Evolutionary conservation across 768 basidiomycete genomes (phyloP).

Genomic region (Boletales sp.): DNA sequence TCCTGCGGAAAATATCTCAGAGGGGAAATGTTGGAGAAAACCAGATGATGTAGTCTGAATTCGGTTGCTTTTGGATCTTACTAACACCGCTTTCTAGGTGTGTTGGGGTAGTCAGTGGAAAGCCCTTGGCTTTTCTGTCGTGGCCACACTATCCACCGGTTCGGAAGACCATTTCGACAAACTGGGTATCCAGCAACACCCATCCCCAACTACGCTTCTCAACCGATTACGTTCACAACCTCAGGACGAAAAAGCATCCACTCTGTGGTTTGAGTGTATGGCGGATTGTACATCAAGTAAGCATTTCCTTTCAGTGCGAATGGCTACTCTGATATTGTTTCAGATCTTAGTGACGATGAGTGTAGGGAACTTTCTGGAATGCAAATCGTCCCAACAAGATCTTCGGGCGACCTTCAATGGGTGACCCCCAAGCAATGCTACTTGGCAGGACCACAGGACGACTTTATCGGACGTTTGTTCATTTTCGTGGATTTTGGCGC

Average conservation of each 20-base stretch:
- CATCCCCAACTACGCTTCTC: constrained; percentile 55
- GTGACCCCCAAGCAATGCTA: no score
- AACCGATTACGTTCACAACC: constrained; percentile 56
- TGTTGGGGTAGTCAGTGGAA: constrained; percentile 64
- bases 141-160: constrained; percentile 41
- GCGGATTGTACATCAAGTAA: constrained; percentile 66
- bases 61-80: not conserved
- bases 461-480: no score
- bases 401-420: no score
- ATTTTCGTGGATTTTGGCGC: no score
- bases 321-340: no score
- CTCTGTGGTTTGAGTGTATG: constrained; percentile 61
- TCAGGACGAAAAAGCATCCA: constrained; percentile 46
- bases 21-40: constrained; percentile 48
- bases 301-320: constrained; percentile 64
- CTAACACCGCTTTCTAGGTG: constrained; percentile 42
- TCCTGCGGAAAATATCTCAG: constrained; percentile 53
- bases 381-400: no score
- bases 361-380: no score
- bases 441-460: no score
- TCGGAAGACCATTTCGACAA: constrained; percentile 49
- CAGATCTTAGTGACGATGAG: no score
- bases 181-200: constrained; percentile 63
- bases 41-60: constrained; percentile 52
- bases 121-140: constrained; percentile 64